Evolutionary conservation across 2,329 filamentous ascomycete genomes (phyloP), one percentile per base, ranked within the genome.

Genomic region (Hymenoscyphus linearis): DNA sequence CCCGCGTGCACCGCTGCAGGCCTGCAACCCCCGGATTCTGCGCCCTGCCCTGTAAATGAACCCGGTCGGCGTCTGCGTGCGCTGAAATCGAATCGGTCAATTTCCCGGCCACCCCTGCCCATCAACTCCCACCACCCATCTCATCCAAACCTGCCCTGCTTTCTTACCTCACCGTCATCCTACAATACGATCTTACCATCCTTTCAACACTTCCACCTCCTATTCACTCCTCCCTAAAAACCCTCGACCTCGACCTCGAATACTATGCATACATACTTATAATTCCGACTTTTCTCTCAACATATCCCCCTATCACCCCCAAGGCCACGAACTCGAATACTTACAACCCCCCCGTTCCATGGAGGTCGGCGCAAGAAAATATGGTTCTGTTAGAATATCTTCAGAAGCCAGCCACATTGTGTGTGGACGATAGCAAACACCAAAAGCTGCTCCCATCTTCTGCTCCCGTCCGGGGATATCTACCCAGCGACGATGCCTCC

Each of bases 341-440:
- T 10, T 47, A 25, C 40, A 4, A 47, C 40, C 22, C 16, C 44
- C 25, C 26, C n/a, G n/a, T 22, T 66, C 62, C 62, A 68, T 68
- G 66, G 66, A 64, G 59, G 61, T 54, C 47, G 52, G 37, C 36
- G 50, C 62, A 35, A 60, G 52, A 58, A 63, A 69, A 59, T 14
- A 71, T 71, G 69, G 65, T 69, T 54, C 64, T 68, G 61, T 62
- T 71, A 62, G 68, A 66, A 66, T 68, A 69, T 61, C 63, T 69
- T 35, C 68, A 64, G 44, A 62, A 66, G 52, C 55, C 64, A 22
- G 53, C 64, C 55, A 37, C 61, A 26, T 62, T 64, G 37, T 71
- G 64, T 60, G 57, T 57, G 44, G 63, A 68, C 40, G 64, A 65
- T 54, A 63, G 44, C 36, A 61, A 59, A 9, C 27, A 35, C 2